Base-by-base conservation (phyloP, 2,329 filamentous ascomycete species). In the Phyllosticta capitalensis region DNA sequence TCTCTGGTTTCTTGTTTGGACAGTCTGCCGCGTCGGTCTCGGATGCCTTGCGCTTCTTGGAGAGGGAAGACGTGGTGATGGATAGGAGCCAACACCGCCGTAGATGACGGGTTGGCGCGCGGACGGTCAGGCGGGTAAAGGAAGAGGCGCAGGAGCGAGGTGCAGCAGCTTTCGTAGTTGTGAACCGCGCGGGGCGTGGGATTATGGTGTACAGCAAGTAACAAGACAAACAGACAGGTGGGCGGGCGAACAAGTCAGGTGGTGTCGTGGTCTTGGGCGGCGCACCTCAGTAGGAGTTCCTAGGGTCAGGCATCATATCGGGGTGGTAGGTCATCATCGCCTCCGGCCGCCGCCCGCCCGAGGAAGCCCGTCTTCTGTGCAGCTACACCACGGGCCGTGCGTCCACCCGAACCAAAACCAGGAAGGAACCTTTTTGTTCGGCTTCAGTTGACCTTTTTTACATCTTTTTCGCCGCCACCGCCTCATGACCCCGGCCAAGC, bases 1-100 rank as follows among this genome's bases (percentile, higher is more conserved):
- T 63, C 55, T 53, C 67, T 6, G 65, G 65, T 58, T 67, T 66
- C 63, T 71, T 73, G 61, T 68, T 70, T 30, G 63, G 64, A 59
- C 65, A 65, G 58, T 69, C 64, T 62, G 66, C 62, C 55, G 65
- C 67, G 55, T 66, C 65, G 62, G 67, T 63, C 64, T 72, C 71
- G 65, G 67, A 68, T 64, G 71, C 71, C 71, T 74, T 74, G 62
- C 72, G 71, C 67, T 74, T 74, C 63, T 66, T 69, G 61, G 66
- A 65, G 61, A 67, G 63, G 62, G 70, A 66, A 67, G 71, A 65
- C 72, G 72, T 73, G 62, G 68, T 74, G 71, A 66, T 67, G 28
- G 62, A 63, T 66, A 62, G 64, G 64, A 62, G 70, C 68, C 69
- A 65, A 61, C 68, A 67, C 67, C 71, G 71, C 70, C 66, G 67